phyloP scores from a whole-genome alignment of 1,284 basidiomycete species.

The Phlebopus sp. region DNA sequence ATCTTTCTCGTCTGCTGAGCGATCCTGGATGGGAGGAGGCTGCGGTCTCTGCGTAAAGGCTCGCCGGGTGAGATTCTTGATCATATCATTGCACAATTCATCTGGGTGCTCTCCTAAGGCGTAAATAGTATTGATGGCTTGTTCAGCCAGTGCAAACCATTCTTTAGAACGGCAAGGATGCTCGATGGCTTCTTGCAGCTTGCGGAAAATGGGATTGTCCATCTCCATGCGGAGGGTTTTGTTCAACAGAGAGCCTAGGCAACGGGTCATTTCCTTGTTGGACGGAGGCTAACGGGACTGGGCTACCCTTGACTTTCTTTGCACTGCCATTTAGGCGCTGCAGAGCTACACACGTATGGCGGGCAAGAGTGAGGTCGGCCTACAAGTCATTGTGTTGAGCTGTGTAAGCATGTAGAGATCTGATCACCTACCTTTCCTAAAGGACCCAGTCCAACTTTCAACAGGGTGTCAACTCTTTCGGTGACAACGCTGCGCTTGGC shows the following conservation, averaged over 20 bases:
- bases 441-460: conserved; percentile 87
- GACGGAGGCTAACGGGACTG: background rate
- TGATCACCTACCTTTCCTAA: conserved; percentile 65
- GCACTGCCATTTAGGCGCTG: conserved; percentile 91
- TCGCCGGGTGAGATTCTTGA: conserved; percentile 75
- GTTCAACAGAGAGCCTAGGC: conserved; percentile 79
- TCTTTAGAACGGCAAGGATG: conserved; percentile 80
- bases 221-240: conserved; percentile 87
- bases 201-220: conserved; percentile 84
- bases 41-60: conserved; percentile 56
- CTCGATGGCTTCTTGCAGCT: conserved; percentile 78
- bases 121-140: conserved; percentile 96
- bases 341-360: conserved; percentile 92
- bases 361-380: conserved; percentile 85
- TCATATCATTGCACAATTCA: conserved; percentile 75
- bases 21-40: conserved; percentile 9
- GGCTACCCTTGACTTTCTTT: conserved; percentile 92
- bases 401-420: background rate
- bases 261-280: background rate
- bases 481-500: conserved; percentile 84
- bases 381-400: conserved; percentile 30
- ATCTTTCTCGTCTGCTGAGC: conserved; percentile 33
- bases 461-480: conserved; percentile 81
- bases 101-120: conserved; percentile 94
- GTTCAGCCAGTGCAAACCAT: conserved; percentile 96